phyloP scores from a whole-genome alignment of 345 rosid genomes.

The Citrus australasica region DNA sequence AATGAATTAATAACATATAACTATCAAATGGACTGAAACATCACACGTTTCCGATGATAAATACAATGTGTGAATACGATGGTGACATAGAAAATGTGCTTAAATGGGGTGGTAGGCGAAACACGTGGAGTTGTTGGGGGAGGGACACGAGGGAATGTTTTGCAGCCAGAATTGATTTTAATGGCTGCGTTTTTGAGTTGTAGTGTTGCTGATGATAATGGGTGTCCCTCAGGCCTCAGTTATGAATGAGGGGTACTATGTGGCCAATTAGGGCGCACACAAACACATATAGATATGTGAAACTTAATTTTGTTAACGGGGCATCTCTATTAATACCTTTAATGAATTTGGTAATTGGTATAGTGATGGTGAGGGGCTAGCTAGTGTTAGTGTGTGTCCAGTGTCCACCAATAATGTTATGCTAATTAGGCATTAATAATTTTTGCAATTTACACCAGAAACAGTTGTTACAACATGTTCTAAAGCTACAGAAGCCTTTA shows the following conservation, averaged over 20 bases:
- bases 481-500: neutral
- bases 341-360: neutral
- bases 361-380: neutral
- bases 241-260: slow-evolving; percentile 3
- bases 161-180: slow-evolving; percentile 1
- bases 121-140: neutral
- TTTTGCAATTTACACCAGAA: neutral
- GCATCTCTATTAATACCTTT: neutral
- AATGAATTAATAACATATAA: neutral
- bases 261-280: slow-evolving; percentile 12
- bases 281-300: neutral
- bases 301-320: neutral
- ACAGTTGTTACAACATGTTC: neutral
- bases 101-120: neutral
- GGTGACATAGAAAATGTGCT: neutral
- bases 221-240: neutral
- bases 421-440: neutral
- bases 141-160: neutral
- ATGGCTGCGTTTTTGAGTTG: neutral
- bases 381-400: neutral
- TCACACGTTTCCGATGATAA: neutral
- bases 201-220: neutral
- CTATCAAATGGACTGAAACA: neutral
- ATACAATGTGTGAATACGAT: neutral
- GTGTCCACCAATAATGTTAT: neutral